These are phyloP conservation scores for Schoenoplectus tabernaemontani DNA, from an alignment of 202 grass and related monocot species.

Conservation along the genomic window DNA sequence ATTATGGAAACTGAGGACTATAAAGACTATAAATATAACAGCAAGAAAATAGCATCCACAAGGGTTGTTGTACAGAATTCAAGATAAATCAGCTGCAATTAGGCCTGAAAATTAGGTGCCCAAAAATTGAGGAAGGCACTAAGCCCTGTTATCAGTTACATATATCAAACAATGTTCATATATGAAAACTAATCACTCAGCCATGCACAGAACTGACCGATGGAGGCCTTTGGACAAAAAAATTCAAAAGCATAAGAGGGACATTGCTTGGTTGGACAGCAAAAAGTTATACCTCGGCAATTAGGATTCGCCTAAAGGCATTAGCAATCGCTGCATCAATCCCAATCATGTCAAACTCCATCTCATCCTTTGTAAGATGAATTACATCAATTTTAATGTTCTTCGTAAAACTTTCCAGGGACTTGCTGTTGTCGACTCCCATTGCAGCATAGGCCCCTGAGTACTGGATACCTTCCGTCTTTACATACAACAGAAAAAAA, in stretches of 20 bases:
- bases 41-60: no score
- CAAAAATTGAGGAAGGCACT: neutral
- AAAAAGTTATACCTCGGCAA: conserved; percentile 53
- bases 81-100: no score
- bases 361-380: conserved; percentile 64
- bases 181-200: neutral
- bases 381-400: conserved; percentile 60
- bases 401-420: conserved; percentile 45
- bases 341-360: conserved; percentile 96
- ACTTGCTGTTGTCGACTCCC: conserved; percentile 56
- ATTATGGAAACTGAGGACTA: no score
- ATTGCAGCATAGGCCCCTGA: conserved; percentile 52
- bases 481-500: conserved; percentile 23
- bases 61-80: no score
- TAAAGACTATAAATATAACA: no score
- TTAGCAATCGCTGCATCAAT: conserved; percentile 82
- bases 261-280: neutral
- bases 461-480: conserved; percentile 78
- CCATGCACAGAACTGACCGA: neutral
- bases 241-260: neutral
- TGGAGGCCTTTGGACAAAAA: neutral
- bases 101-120: no score
- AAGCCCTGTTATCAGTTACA: neutral
- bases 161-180: conserved; percentile 1
- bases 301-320: conserved; percentile 84